Conservation (phyloP, 768 basidiomycete species). For the Hygrocybe punicea region DNA sequence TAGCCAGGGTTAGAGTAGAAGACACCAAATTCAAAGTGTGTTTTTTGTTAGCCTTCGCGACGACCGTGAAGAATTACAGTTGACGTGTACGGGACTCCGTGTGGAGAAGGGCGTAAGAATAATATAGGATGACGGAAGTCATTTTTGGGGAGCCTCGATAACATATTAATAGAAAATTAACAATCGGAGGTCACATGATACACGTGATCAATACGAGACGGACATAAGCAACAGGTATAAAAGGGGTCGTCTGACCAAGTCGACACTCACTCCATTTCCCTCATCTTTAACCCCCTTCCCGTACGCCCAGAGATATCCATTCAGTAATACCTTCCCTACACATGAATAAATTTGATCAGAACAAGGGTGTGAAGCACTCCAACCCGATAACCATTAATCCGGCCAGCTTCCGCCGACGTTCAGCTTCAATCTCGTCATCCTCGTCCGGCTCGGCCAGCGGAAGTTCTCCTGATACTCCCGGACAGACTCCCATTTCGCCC, state of each 20-base stretch:
- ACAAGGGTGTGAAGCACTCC: constrained; percentile 44
- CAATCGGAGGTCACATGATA: neutral
- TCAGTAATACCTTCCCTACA: constrained; percentile 34
- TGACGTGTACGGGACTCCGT: too few relatives aligned
- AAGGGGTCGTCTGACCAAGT: constrained; percentile 13
- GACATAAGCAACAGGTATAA: constrained; percentile 21
- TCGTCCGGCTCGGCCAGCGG: constrained; percentile 47
- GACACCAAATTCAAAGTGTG: too few relatives aligned
- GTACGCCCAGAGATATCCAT: constrained; percentile 7
- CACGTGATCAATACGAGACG: constrained; percentile 1
- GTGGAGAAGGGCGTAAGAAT: too few relatives aligned
- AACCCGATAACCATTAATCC: constrained; percentile 62
- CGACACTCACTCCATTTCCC: constrained; percentile 17
- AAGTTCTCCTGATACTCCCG: constrained; percentile 48
- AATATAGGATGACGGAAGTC: too few relatives aligned
- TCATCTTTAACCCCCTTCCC: constrained; percentile 5
- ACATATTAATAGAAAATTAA: too few relatives aligned
- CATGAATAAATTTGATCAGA: constrained; percentile 29
- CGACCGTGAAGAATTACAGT: too few relatives aligned
- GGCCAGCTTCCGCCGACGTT: constrained; percentile 48
- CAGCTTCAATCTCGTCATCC: constrained; percentile 59
- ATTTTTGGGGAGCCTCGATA: too few relatives aligned
- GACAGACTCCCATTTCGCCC: constrained; percentile 51
- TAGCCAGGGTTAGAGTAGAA: too few relatives aligned
- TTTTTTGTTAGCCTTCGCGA: too few relatives aligned